These are phyloP conservation scores for Petunia hybrid DNA, from an alignment of 305 asterid genomes.

Conservation along the genomic window DNA sequence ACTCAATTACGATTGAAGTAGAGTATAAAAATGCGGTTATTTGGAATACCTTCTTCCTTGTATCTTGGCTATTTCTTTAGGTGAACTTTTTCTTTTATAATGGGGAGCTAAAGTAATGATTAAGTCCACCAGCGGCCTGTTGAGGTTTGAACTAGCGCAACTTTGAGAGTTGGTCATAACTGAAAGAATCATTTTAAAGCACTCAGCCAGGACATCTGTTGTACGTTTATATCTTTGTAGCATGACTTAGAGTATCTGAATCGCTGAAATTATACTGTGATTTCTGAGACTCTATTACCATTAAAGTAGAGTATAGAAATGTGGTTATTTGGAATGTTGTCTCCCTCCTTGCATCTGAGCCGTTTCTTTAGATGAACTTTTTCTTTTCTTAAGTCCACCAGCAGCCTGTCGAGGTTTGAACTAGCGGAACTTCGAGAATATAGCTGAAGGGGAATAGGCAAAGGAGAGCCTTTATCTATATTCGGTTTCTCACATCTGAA, in stretches of 20 bases:
- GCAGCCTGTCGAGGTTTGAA: neutral
- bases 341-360: no score
- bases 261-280: neutral
- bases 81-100: neutral
- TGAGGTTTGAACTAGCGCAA: neutral
- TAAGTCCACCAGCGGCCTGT: neutral
- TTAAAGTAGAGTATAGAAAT: neutral
- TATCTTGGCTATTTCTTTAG: neutral
- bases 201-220: neutral
- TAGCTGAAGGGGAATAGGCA: neutral
- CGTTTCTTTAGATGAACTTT: no score
- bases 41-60: neutral
- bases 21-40: neutral
- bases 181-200: neutral
- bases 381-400: no score
- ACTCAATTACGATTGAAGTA: neutral
- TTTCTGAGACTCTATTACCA: neutral
- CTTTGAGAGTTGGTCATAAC: neutral
- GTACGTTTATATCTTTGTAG: neutral
- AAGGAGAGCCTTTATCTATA: neutral
- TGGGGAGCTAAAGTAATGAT: neutral
- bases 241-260: neutral
- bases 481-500: neutral
- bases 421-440: neutral
- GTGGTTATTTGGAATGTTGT: no score